Base-by-base conservation (phyloP, 345 rosid species). In the Bruguiera sexangula region DNA sequence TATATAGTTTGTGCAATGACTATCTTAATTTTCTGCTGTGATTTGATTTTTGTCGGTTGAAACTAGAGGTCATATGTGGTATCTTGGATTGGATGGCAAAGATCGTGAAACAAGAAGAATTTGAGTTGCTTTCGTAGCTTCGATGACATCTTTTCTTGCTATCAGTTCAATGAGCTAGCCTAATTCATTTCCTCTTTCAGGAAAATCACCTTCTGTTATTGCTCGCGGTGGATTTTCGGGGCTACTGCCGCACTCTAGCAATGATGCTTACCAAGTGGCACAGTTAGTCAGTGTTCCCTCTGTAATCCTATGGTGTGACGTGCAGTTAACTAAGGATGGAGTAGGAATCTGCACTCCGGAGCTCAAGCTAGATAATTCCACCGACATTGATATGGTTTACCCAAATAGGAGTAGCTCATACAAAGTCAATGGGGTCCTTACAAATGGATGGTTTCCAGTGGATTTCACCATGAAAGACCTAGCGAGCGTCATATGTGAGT, bases 201-300 rank as follows among this genome's bases (percentile, higher is more conserved):
- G 97, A 57, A 67, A 73, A 37, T 59, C 75, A 48, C 98, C 99
- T 19, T 69, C 75, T 24, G 81, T 95, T 26, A 58, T 95, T 5
- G 99, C 99, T 37, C 90, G 84, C 24, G 99, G 98, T 32, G 99
- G 99, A 54, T 90, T 92, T 79, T 92, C 98, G 0, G 99, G 99
- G 71, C 22, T 95, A 51, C 78, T 92, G 26, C 87, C 99, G 0
- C 90, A 87, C 79, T 92, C 93, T 24, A 92, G 96, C 77, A 0
- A 0, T 0, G 21, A 0, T 20, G 92, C 98, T 72, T 95, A 87
- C 75, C 60, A 22, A 65, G 69, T 88, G 51, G 85, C 85, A 11
- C 0, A 56, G 32, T 0, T 0, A 8, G 64, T 80, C 15, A 76
- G 97, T 76, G 68, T 69, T 2, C 19, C 81, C 0, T 63, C 72